Evolutionary conservation across 1,139 yeast genomes (phyloP), one percentile per base, ranked within the genome.

Genomic region (Sporopachydermia cereana): DNA sequence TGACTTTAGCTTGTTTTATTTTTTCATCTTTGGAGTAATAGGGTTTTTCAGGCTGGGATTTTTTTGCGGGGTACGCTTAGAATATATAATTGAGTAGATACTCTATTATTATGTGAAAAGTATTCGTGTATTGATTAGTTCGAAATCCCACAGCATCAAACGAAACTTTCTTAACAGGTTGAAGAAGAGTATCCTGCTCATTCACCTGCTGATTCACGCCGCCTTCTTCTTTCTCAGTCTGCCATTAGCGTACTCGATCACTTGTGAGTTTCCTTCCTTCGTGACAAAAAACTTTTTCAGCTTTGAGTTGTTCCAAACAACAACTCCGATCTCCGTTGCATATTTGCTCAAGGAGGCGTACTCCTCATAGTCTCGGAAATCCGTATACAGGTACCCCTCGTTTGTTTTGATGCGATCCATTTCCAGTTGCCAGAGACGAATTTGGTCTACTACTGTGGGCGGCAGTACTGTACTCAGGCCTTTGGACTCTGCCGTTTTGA

Each of bases 381-480:
- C 96, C 47, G 86, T 82, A 63, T 85, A 91, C 45, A 91, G 63
- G 51, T 82, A 89, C 0, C 99, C 99, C 36, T 82, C 88, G 46
- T 79, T 84, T 1, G 95, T 78, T 56, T 84, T 81, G 51, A 91
- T 84, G 63, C 99, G 75, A 60, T 91, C 98, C 67, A 89, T 66
- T 59, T 91, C 99, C 51, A 91, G 69, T 64, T 91, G 98, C 99
- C 99, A 91, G 47, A 91, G 69, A 57, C 80, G 81, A 53, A 91
- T 85, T 60, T 91, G 99, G 63, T 91, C 99, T 1, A 86, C 88
- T 5, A 91, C 95, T 0, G 96, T 93, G 0, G 97, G 96, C 2
- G 97, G 98, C 12, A 91, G 64, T 17, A 88, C 69, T 17, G 68
- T 65, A 20, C 57, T 53, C 24, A 88, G 44, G 77, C 60, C 56